Base-by-base conservation (phyloP, 176 grass and related monocot species). In the Triticum dicoccoides region DNA sequence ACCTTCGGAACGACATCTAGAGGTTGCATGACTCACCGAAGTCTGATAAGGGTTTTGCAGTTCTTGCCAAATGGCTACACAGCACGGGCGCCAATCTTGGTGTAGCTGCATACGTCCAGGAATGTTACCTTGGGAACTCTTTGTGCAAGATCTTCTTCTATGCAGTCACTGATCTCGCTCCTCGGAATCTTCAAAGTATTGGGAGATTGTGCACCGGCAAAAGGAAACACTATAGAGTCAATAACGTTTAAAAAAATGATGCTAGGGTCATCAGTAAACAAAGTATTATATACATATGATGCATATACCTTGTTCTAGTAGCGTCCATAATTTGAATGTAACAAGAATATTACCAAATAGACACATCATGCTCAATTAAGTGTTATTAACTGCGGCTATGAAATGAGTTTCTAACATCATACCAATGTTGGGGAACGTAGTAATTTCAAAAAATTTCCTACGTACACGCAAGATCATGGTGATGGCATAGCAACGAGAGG, bases 61-160 rank as follows among this genome's bases (percentile, higher is more conserved):
- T 91, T 81, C 76, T 35, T 83, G 39, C 97, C 97, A 51, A 96
- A 96, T 30, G 94, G 92, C 80, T 98, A 92, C 9, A 92, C 59
- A 39, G 92, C 88, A 10, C 83, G 86, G 0, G 97, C 80, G 1
- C 88, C 86, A 6, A 96, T 91, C 82, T 98, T 98, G 5, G 78
- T 91, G 67, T 92, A 98, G 82, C 90, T 92, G 76, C 97, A 96
- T 37, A 96, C 54, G 35, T 96, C 97, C 9, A 98, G 68, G 88
- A 92, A 96, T 0, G 94, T 98, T 4, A 98, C 78, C 21, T 79
- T 82, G 9, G 88, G 78, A 5, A 96, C 41, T 34, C 84, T 86
- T 11, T 85, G 94, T 9, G 94, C 94, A 4, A 92, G 84, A n/a
- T 82, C 86, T 37, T 98, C 97, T 29, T 91, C 79, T 27, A 96